Evolutionary conservation across 805 yeast species (phyloP), one percentile per base, ranked within the genome.

Genomic region (Limtongozyma cylindracea): DNA sequence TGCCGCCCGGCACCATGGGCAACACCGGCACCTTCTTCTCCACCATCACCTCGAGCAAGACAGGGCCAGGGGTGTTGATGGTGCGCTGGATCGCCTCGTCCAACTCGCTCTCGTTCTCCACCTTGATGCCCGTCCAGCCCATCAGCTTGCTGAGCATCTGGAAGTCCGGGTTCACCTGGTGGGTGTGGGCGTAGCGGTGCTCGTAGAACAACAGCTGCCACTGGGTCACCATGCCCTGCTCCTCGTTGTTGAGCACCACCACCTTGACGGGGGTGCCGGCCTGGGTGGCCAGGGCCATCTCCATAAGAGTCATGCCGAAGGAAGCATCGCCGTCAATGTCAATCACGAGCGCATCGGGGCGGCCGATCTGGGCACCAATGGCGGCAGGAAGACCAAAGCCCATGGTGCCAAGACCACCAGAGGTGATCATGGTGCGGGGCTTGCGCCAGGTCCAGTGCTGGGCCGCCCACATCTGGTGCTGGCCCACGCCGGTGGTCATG

Each of bases 401-500:
- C 98, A 84, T 84, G 26, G 98, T 84, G 37, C 98, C 98, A 38
- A 84, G 61, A 37, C 98, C 98, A 51, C 98, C 98, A 22, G 94
- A 78, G n/a, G 96, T 80, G 45, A 84, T 73, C 54, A 88, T 71
- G 22, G 91, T 60, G 47, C 96, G 67, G 37, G 98, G 98, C 30
- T 61, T 52, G 29, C 68, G 71, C 93, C 95, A 84, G 23, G 80
- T 65, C 66, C 74, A 82, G 49, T 80, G 82, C 54, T 88, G 98
- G 14, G 96, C 96, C 18, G 96, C 91, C 98, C 98, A 84, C 98
- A 84, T 84, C 56, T 84, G 98, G 60, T 84, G 98, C 58, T 88
- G 98, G 28, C 98, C 98, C 23, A 88, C 96, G 59, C 98, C 98
- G 17, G 98, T 88, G 24, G 96, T 73, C 35, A 84, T 71, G 35